Conservation (phyloP, 1,139 yeast species). For the Pichia sp. region DNA sequence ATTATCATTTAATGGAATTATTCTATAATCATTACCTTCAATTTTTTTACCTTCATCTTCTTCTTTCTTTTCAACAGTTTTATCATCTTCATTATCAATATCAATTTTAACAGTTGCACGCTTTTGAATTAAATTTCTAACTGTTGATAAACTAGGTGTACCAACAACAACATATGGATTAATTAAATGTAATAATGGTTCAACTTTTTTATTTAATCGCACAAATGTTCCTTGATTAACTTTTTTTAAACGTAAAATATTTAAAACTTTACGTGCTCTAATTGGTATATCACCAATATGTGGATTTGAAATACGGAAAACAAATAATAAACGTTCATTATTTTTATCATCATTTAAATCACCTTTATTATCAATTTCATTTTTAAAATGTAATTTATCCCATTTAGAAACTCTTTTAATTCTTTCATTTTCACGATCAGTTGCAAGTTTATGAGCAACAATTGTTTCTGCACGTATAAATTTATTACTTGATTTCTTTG, state of each 20-base stretch:
- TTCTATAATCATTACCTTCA: constrained; percentile 23
- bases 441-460: constrained; percentile 57
- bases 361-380: constrained; percentile 33
- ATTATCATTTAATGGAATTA: constrained; percentile 57
- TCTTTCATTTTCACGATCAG: constrained; percentile 62
- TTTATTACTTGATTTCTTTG: constrained; percentile 35
- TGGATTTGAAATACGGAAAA: constrained; percentile 58
- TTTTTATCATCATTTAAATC: constrained; percentile 30
- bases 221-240: constrained; percentile 66
- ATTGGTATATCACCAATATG: constrained; percentile 60
- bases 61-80: constrained; percentile 14
- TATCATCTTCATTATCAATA: constrained; percentile 33
- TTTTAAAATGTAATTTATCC: constrained; percentile 30
- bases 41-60: constrained; percentile 3
- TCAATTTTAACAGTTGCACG: constrained; percentile 53
- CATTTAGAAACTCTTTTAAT: constrained; percentile 52
- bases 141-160: constrained; percentile 60
- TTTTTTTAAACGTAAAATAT: constrained; percentile 51
- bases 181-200: constrained; percentile 56
- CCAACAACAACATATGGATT: constrained; percentile 73
- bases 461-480: constrained; percentile 70
- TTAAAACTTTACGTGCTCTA: constrained; percentile 55
- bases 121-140: constrained; percentile 68
- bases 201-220: constrained; percentile 49
- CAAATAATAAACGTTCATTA: constrained; percentile 48